Percentiles rank a stretch among this genome's conserved stretches.
Evolutionary conservation across 2,329 filamentous ascomycete genomes (phyloP).

Genomic region (Blastomyces emzantsi): DNA sequence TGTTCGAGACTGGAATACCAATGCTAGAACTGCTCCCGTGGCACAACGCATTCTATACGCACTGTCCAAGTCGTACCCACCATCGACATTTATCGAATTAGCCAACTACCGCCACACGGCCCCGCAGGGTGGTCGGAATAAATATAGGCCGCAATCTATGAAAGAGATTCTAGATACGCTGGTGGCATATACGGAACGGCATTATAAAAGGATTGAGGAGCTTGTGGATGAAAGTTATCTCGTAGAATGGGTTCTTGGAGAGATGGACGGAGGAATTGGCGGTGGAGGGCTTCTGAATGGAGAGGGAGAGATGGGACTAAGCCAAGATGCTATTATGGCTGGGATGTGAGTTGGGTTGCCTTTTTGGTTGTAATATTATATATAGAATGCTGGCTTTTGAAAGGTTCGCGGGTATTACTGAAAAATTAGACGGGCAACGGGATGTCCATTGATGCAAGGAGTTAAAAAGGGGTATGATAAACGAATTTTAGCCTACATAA

Average conservation of each 20-base stretch:
- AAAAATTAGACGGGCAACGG: neutral
- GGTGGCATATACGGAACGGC: conserved; percentile 81
- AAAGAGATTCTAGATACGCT: conserved; percentile 83
- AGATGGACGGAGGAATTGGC: conserved; percentile 65
- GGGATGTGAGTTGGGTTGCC: conserved; percentile 21
- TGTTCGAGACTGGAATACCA: conserved; percentile 94
- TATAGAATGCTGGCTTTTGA: conserved; percentile 10
- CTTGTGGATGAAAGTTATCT: conserved; percentile 90
- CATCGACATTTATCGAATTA: conserved; percentile 63
- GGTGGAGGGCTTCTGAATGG: conserved; percentile 14
- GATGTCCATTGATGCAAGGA: neutral
- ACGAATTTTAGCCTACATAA: neutral
- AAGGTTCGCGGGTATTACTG: neutral
- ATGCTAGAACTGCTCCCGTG: conserved; percentile 73
- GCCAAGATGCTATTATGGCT: conserved; percentile 35
- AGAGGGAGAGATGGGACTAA: conserved; percentile 18
- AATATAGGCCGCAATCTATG: conserved; percentile 41
- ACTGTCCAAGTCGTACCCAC: conserved; percentile 71
- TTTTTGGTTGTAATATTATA: neutral
- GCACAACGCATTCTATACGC: conserved; percentile 78
- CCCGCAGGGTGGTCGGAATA: conserved; percentile 20
- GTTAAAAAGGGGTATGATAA: neutral
- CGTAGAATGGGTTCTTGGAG: conserved; percentile 81
- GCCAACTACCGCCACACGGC: conserved; percentile 31
- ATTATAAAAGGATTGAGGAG: conserved; percentile 84